Conservation (phyloP, 2,329 filamentous ascomycete species). For the Onygenales sp. region DNA sequence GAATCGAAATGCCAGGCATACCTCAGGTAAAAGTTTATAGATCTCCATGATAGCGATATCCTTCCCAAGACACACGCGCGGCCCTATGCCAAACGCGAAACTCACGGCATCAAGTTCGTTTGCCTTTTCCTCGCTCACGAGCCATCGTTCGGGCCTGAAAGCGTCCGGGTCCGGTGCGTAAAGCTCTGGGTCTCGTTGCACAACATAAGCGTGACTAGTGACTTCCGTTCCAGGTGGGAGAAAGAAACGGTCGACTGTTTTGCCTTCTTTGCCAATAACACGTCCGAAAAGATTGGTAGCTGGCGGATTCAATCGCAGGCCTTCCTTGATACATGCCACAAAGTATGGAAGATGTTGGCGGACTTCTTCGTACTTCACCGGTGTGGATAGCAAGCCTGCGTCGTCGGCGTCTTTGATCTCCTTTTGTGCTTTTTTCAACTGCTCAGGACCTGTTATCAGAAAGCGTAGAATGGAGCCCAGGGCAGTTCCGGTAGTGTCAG, state of each 20-base stretch:
- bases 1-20: conserved; percentile 1
- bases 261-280: conserved; percentile 18
- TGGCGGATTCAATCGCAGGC: conserved; percentile 20
- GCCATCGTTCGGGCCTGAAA: conserved; percentile 40
- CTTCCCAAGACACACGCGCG: conserved; percentile 16
- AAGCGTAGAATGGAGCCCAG: conserved; percentile 24
- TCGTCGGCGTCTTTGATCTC: conserved; percentile 16
- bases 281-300: conserved; percentile 20
- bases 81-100: conserved; percentile 15
- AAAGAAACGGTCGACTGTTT: conserved; percentile 23
- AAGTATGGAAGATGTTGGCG: conserved; percentile 21
- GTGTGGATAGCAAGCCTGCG: conserved; percentile 3
- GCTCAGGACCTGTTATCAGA: conserved; percentile 13
- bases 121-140: conserved; percentile 21
- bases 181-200: conserved; percentile 33
- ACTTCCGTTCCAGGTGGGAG: conserved; percentile 15
- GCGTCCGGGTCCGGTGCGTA: conserved; percentile 37
- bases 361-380: conserved; percentile 17
- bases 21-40: conserved; percentile 15
- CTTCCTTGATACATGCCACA: conserved; percentile 27
- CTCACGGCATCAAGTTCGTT: conserved; percentile 9
- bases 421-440: conserved; percentile 5
- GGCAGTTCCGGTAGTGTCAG: conserved; percentile 26
- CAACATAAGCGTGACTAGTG: conserved; percentile 10
- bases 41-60: conserved; percentile 17